Evolutionary conservation across 2,329 filamentous ascomycete genomes (phyloP).

Genomic region (Diaporthe australafricana): DNA sequence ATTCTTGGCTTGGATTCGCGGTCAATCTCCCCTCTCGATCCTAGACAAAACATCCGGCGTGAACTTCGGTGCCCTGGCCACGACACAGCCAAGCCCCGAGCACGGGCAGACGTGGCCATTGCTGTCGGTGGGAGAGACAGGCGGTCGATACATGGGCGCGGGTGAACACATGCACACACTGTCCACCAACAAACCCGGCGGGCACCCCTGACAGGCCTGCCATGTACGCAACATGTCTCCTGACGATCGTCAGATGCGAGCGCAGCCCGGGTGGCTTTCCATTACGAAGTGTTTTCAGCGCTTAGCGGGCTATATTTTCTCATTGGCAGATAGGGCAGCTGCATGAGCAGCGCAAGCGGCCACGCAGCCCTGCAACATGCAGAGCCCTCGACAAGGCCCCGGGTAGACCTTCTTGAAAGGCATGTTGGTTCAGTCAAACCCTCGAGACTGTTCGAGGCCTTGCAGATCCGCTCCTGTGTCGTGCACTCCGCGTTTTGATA

Average conservation of each 20-base stretch:
- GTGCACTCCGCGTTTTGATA: constrained; percentile 29
- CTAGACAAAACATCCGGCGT: not conserved
- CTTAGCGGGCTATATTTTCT: constrained; percentile 35
- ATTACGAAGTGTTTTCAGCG: constrained; percentile 33
- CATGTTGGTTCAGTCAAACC: constrained; percentile 15
- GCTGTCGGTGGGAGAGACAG: constrained; percentile 21
- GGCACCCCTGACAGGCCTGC: constrained; percentile 20
- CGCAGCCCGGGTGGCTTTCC: constrained; percentile 7
- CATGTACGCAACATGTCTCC: constrained; percentile 28
- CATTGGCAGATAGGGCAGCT: constrained; percentile 32
- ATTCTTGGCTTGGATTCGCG: not conserved
- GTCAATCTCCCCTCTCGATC: not conserved
- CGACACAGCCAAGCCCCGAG: not conserved
- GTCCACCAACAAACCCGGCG: constrained; percentile 5
- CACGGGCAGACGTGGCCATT: constrained; percentile 20
- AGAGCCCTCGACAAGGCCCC: constrained; percentile 17
- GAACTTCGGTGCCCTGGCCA: not conserved
- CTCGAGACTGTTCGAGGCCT: constrained; percentile 17
- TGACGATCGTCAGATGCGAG: constrained; percentile 37
- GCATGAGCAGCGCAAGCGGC: constrained; percentile 25
- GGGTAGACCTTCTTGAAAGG: constrained; percentile 4
- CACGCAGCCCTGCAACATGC: constrained; percentile 21
- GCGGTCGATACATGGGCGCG: not conserved
- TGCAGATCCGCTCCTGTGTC: constrained; percentile 21
- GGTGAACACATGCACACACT: constrained; percentile 10